Base-by-base conservation (phyloP, 371 early-diverging fungal species). In the Pancytospora philotis region DNA sequence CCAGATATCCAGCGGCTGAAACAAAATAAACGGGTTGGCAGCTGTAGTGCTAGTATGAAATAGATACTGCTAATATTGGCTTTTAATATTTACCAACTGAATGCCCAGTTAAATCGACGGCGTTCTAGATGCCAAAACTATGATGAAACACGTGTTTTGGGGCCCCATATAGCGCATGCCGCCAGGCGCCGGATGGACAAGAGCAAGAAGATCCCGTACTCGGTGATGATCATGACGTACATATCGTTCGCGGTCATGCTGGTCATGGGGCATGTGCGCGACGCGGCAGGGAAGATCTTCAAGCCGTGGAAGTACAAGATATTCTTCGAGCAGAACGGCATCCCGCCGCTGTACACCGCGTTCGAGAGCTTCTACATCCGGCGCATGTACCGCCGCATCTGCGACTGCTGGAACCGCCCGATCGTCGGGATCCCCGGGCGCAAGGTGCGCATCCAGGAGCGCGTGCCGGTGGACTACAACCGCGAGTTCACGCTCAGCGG, bases 401-500 rank as follows among this genome's bases (percentile, higher is more conserved):
- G 89, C 37, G 99, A 98, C 83, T 89, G 89, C 77, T 95, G 91
- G 83, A 91, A 92, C 78, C 85, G 94, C 10, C 97, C 97, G 10
- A 90, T 93, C 62, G 90, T 90, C 19, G 87, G 89, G 48, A 90
- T 92, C 2, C 91, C 99, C 3, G 91, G 93, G n/a, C 84, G 92
- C 48, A 86, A 85, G 51, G 86, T 95, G 45, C 86, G 83, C 30
- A 80, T 94, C 45, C 77, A 93, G 39, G 91, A 91, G 41, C 86
- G 99, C 50, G 82, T 81, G 28, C 85, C 87, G 36, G 76, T 80
- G 28, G 90, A 95, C 76, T 87, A 85, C 68, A 91, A 93, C 82
- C 81, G 83, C 39, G 85, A 90, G 2, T 92, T 91, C 80, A 71
- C 83, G 25, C 77, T 90, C 68, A 92, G 93, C 32, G 95, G 95